Evolutionary conservation across 148 eudicot genomes (phyloP).

Genomic region (Rhododendron griersonianum): DNA sequence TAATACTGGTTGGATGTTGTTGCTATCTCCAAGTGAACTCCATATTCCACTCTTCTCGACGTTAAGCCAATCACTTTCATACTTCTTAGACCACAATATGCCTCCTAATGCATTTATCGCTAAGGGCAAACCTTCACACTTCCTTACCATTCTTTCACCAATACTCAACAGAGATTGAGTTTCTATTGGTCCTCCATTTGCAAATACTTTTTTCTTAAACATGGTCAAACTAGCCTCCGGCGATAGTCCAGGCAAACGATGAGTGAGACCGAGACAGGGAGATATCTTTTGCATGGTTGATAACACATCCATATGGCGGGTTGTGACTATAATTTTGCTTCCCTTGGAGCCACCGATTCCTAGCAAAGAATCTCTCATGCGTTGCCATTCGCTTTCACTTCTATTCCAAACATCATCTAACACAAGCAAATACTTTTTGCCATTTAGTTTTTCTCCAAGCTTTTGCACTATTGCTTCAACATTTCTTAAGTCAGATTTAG

Average conservation of each 20-base stretch:
- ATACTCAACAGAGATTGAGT: background rate
- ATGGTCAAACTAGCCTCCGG: constrained; percentile 6
- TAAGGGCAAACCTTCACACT: constrained; percentile 20
- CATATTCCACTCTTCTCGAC: background rate
- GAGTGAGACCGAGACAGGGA: background rate
- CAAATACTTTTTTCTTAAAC: constrained; percentile 6
- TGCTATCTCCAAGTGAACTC: background rate
- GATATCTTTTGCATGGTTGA: background rate
- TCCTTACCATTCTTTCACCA: constrained; percentile 9
- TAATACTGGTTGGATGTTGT: background rate
- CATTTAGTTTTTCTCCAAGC: background rate
- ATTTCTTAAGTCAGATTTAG: background rate
- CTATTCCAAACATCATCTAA: constrained; percentile 19
- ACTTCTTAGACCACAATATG: background rate
- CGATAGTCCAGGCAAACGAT: background rate
- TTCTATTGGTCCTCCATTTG: background rate
- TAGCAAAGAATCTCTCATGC: background rate
- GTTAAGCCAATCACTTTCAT: constrained; percentile 1
- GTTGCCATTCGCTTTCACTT: background rate
- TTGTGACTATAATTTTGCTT: background rate
- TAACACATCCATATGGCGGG: background rate
- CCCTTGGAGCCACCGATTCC: background rate
- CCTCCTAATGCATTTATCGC: constrained; percentile 9
- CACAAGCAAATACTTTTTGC: constrained; percentile 13
- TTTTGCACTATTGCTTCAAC: background rate